These are phyloP conservation scores for Pisolithus microcarpus DNA, from an alignment of 768 basidiomycete species.

Conservation along the genomic window DNA sequence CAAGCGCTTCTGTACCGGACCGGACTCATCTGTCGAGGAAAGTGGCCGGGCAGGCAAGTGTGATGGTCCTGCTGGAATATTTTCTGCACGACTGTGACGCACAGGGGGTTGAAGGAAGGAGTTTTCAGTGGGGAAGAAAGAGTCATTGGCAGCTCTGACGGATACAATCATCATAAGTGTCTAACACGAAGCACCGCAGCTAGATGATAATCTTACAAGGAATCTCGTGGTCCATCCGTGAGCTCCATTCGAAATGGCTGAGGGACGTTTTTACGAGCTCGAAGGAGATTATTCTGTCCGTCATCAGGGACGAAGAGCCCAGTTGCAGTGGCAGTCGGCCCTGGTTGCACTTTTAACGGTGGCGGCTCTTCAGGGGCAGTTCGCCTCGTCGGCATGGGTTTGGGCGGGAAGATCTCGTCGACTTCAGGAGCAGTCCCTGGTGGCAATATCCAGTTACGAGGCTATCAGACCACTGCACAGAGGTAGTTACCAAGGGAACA, in stretches of 20 bases:
- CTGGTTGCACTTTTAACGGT: slow-evolving; percentile 28
- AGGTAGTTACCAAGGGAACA: slow-evolving; percentile 60
- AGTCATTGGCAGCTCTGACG: slow-evolving; percentile 51
- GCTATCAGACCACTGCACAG: slow-evolving; percentile 5
- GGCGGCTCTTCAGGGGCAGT: slow-evolving; percentile 45
- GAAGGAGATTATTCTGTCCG: slow-evolving; percentile 50
- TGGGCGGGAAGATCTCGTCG: slow-evolving; percentile 65
- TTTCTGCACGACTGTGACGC: slow-evolving; percentile 37
- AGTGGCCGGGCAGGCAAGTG: slow-evolving; percentile 58
- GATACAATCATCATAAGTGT: background rate
- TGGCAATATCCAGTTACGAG: slow-evolving; percentile 9
- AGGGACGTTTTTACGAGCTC: slow-evolving; percentile 47
- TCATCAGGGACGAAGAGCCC: slow-evolving; percentile 76
- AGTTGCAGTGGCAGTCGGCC: slow-evolving; percentile 53
- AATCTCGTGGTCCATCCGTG: slow-evolving; percentile 49
- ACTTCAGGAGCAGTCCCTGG: slow-evolving; percentile 65
- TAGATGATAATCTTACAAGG: slow-evolving; percentile 39
- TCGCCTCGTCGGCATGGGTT: slow-evolving; percentile 49
- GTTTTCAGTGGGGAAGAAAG: slow-evolving; percentile 46
- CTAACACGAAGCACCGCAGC: background rate
- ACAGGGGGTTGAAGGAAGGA: slow-evolving; percentile 47
- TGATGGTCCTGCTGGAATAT: slow-evolving; percentile 32
- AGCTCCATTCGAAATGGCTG: slow-evolving; percentile 53
- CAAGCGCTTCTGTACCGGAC: slow-evolving; percentile 69
- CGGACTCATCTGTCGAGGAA: slow-evolving; percentile 77